These are phyloP conservation scores for Boletus rufocinnamomeus DNA, from an alignment of 768 basidiomycete genomes.

Conservation along the genomic window DNA sequence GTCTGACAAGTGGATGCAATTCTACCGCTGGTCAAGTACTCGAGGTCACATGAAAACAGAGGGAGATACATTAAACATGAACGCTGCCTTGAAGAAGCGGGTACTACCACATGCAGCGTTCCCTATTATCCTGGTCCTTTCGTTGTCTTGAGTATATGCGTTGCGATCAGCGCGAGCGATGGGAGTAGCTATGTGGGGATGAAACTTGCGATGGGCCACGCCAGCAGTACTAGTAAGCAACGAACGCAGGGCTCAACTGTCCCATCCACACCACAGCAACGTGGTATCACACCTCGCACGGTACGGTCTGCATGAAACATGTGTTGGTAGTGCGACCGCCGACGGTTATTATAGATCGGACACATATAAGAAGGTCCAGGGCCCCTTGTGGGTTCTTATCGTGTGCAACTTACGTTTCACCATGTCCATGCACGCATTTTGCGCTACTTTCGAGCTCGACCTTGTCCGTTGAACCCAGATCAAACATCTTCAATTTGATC, in stretches of 20 bases:
- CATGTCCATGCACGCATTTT: neutral
- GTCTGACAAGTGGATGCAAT: constrained; percentile 1
- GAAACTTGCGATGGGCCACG: neutral
- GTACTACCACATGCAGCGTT: neutral
- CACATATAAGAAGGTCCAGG: neutral
- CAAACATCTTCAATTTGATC: neutral
- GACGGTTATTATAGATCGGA: neutral
- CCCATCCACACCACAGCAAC: neutral
- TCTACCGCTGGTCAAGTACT: neutral
- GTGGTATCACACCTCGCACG: neutral
- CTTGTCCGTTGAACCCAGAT: neutral
- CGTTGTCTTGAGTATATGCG: neutral
- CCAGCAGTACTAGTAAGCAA: neutral
- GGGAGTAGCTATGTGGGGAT: neutral
- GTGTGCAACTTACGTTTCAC: neutral
- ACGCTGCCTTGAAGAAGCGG: neutral
- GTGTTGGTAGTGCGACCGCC: constrained; percentile 3
- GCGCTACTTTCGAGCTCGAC: neutral
- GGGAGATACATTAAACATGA: neutral
- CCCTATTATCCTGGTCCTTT: too few relatives aligned
- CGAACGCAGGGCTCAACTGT: neutral
- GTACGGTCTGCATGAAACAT: neutral
- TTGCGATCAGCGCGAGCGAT: neutral
- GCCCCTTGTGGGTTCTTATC: neutral
- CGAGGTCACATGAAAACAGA: neutral